Evolutionary conservation across 192 early-diverging fungal species (phyloP).

Genomic region (Globomyces pollinis-pini): DNA sequence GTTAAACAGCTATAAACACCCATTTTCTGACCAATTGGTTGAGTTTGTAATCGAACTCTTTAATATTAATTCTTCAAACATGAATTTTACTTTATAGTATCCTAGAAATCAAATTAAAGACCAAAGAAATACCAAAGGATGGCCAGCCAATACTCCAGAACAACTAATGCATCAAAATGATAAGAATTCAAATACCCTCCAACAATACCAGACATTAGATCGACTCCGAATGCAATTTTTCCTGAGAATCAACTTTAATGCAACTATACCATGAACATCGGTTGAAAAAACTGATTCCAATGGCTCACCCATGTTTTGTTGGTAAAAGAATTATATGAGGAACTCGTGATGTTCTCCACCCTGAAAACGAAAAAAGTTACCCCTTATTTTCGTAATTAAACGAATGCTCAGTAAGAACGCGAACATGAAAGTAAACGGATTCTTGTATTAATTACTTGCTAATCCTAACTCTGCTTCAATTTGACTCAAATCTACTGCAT

Average conservation of each 20-base stretch:
- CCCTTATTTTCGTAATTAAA: too few species aligned
- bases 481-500: not conserved
- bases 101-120: conserved; percentile 22
- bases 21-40: conserved; percentile 5
- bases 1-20: conserved; percentile 17
- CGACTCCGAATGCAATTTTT: conserved; percentile 14
- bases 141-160: conserved; percentile 41
- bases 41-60: conserved; percentile 35
- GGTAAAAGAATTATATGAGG: not conserved
- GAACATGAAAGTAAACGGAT: not conserved
- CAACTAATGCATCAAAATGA: conserved; percentile 15
- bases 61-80: too few species aligned
- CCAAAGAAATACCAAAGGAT: conserved; percentile 44
- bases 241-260: too few species aligned
- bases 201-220: conserved; percentile 25
- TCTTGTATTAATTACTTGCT: too few species aligned
- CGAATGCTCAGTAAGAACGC: not conserved
- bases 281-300: conserved; percentile 22
- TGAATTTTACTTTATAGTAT: conserved; percentile 38
- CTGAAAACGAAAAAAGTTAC: too few species aligned
- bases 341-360: not conserved
- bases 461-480: conserved; percentile 6
- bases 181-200: conserved; percentile 15
- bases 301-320: conserved; percentile 23
- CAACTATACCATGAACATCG: conserved; percentile 22